phyloP scores from a whole-genome alignment of 2,329 filamentous ascomycete genomes.

The Pseudogymnoascus sp. region DNA sequence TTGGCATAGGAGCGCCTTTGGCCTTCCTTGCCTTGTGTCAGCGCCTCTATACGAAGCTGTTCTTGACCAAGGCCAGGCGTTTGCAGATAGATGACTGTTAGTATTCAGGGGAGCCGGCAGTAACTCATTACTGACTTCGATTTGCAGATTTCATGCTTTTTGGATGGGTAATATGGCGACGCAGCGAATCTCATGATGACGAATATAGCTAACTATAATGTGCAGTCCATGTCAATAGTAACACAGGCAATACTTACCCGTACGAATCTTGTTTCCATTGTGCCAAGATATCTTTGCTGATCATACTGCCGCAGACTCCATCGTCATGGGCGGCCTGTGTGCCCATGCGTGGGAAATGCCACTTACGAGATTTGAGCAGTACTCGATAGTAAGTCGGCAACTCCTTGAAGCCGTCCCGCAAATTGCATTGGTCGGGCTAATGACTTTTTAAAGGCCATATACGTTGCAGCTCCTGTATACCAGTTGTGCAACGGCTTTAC shows the following conservation, averaged over 20 bases:
- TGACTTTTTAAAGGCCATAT: conserved; percentile 11
- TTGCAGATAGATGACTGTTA: conserved; percentile 16
- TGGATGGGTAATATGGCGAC: conserved; percentile 10
- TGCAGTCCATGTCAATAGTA: neutral
- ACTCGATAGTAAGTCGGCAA: conserved; percentile 10
- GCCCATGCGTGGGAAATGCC: conserved; percentile 18
- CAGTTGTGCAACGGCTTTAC: conserved; percentile 30
- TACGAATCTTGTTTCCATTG: neutral
- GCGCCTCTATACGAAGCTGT: conserved; percentile 15
- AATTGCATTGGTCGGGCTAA: neutral
- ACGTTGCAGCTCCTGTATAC: conserved; percentile 23
- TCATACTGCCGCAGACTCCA: neutral
- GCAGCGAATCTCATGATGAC: neutral
- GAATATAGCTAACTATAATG: neutral
- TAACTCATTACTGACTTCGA: neutral
- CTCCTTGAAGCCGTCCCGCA: neutral
- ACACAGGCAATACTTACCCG: conserved; percentile 8
- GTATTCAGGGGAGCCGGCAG: neutral
- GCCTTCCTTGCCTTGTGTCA: conserved; percentile 15
- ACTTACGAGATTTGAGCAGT: conserved; percentile 12
- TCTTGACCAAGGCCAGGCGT: neutral
- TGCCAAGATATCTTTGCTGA: neutral
- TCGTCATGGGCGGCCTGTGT: conserved; percentile 11
- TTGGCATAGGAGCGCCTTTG: conserved; percentile 12
- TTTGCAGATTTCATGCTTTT: neutral